These are phyloP conservation scores for Talaromyces sp. DNA, from an alignment of 2,329 filamentous ascomycete species.

Conservation along the genomic window DNA sequence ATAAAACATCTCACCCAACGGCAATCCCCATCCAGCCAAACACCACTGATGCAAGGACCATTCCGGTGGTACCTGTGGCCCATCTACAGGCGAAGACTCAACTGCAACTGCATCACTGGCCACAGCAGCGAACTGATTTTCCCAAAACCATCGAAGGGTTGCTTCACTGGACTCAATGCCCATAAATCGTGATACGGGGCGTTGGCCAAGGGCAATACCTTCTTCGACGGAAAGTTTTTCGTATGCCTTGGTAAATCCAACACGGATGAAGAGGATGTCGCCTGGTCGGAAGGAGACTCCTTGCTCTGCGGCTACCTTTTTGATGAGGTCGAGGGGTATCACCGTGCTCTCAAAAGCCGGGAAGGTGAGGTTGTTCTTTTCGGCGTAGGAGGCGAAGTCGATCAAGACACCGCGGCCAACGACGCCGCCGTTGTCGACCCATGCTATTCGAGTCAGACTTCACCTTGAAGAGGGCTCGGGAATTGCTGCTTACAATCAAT, in stretches of 20 bases:
- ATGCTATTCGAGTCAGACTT: constrained; percentile 25
- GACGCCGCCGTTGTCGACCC: constrained; percentile 41
- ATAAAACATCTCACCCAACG: constrained; percentile 38
- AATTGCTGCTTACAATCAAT: constrained; percentile 37
- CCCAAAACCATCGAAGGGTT: constrained; percentile 37
- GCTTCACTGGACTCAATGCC: constrained; percentile 37
- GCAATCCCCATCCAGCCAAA: constrained; percentile 32
- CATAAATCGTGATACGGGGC: constrained; percentile 27
- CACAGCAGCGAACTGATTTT: constrained; percentile 37
- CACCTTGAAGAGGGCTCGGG: background rate
- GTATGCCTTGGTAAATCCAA: constrained; percentile 52
- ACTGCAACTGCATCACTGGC: constrained; percentile 37
- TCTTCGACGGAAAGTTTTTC: constrained; percentile 39
- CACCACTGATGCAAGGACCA: constrained; percentile 35
- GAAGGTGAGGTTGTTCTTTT: constrained; percentile 37
- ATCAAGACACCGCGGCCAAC: constrained; percentile 51
- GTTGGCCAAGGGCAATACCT: constrained; percentile 20
- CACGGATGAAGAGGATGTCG: constrained; percentile 59
- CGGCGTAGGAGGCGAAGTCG: constrained; percentile 48
- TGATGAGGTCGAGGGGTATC: constrained; percentile 48
- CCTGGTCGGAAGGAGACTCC: constrained; percentile 48
- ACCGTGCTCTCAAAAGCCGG: constrained; percentile 42
- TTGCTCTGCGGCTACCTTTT: constrained; percentile 47
- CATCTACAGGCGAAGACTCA: constrained; percentile 30
- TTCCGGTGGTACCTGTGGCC: constrained; percentile 26